A percentile compares a stretch with the other conserved stretches of the same genome.
phyloP scores from a whole-genome alignment of 2,329 filamentous ascomycete species.

The Fusarium chaquense region DNA sequence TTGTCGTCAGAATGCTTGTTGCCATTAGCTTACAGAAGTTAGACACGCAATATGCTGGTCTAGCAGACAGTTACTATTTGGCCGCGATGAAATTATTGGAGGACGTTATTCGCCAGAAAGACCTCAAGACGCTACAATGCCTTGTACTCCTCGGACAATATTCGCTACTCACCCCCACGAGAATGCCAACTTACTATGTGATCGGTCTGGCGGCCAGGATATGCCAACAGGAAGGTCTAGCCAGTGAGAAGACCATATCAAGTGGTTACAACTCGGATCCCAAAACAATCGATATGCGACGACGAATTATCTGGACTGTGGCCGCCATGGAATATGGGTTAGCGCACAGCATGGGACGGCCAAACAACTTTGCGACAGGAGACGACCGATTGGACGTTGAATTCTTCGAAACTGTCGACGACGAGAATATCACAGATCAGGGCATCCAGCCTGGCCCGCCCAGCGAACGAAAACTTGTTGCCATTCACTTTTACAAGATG shows the following conservation, averaged over 20 bases:
- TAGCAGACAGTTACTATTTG: slow-evolving; percentile 95
- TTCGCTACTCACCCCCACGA: slow-evolving; percentile 89
- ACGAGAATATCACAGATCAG: slow-evolving; percentile 82
- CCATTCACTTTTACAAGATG: slow-evolving; percentile 96
- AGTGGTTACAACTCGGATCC: slow-evolving; percentile 73
- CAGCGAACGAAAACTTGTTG: slow-evolving; percentile 86
- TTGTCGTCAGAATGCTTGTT: slow-evolving; percentile 89
- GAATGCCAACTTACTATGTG: slow-evolving; percentile 93
- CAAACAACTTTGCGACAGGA: slow-evolving; percentile 84
- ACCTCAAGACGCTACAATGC: slow-evolving; percentile 90
- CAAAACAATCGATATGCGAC: slow-evolving; percentile 87
- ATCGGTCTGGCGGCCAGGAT: slow-evolving; percentile 89
- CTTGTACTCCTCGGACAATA: slow-evolving; percentile 90
- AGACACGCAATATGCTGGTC: slow-evolving; percentile 87
- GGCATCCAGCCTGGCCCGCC: slow-evolving; percentile 79
- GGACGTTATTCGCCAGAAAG: slow-evolving; percentile 85
- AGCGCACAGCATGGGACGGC: slow-evolving; percentile 87
- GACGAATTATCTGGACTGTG: slow-evolving; percentile 89
- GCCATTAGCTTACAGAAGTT: slow-evolving; percentile 96
- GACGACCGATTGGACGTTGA: slow-evolving; percentile 86
- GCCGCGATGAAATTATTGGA: slow-evolving; percentile 89
- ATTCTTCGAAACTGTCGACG: slow-evolving; percentile 85
- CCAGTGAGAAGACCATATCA: slow-evolving; percentile 88
- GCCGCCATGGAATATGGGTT: slow-evolving; percentile 90
- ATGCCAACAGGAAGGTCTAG: slow-evolving; percentile 87